A percentile compares a stretch with the other conserved stretches of the same genome.
Conservation (phyloP, 2,329 filamentous ascomycete species). For the Ciborinia camelliae region DNA sequence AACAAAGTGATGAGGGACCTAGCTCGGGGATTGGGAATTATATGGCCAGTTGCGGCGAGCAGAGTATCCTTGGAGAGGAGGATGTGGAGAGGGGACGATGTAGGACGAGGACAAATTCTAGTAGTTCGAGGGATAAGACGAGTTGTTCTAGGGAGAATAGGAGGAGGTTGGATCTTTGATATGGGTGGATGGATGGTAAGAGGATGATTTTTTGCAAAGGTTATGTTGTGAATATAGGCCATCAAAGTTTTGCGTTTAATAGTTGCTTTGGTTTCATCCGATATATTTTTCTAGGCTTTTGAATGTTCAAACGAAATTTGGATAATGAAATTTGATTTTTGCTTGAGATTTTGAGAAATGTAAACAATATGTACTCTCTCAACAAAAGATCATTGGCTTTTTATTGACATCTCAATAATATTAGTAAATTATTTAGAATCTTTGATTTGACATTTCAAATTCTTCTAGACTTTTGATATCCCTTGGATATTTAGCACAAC, state of each 20-base stretch:
- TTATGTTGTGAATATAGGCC: not conserved
- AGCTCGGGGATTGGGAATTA: not conserved
- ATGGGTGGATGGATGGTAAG: not conserved
- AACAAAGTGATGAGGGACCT: not conserved
- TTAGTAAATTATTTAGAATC: not conserved
- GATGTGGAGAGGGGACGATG: slow-evolving; percentile 8
- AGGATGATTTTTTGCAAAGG: not conserved
- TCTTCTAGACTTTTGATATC: not conserved
- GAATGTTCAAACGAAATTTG: not conserved
- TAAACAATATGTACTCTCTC: not conserved
- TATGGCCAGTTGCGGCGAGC: not conserved
- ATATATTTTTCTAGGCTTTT: not conserved
- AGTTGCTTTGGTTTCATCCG: not conserved
- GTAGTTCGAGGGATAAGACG: slow-evolving; percentile 2
- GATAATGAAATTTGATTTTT: not conserved
- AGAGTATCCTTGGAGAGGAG: not conserved
- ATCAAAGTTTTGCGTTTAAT: not conserved
- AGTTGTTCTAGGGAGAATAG: slow-evolving; percentile 5
- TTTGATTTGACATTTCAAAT: not conserved
- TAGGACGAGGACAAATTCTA: slow-evolving; percentile 12
- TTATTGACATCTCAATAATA: not conserved
- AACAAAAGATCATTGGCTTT: not conserved
- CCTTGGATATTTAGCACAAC: not conserved
- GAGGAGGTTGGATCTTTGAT: slow-evolving; percentile 1
- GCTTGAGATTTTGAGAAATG: not conserved